A percentile compares a stretch with the other conserved stretches of the same genome.
phyloP scores from a whole-genome alignment of 2,329 filamentous ascomycete species.

The Pseudonectria buxi region DNA sequence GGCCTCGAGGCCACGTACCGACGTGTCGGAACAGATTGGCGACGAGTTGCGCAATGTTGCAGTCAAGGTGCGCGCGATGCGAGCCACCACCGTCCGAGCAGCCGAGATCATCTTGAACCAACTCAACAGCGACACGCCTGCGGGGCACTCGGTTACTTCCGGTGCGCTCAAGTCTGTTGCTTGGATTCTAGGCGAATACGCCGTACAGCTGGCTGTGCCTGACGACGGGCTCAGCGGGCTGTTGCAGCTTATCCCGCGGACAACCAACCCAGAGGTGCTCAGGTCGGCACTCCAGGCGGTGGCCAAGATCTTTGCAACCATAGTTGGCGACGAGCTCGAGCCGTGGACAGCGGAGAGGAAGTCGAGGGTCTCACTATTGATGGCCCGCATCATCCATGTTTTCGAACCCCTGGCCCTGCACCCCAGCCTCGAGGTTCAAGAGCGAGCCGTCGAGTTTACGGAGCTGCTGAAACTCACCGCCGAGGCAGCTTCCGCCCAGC shows the following conservation, averaged over 20 bases:
- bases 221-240: constrained; percentile 68
- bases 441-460: constrained; percentile 84
- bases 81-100: constrained; percentile 72
- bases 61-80: constrained; percentile 81
- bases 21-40: constrained; percentile 67
- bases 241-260: constrained; percentile 56
- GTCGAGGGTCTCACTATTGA: constrained; percentile 66
- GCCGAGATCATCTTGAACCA: constrained; percentile 69
- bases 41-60: constrained; percentile 83
- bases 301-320: constrained; percentile 73
- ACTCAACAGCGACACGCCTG: constrained; percentile 43
- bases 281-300: constrained; percentile 75
- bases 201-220: constrained; percentile 61
- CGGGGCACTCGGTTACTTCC: constrained; percentile 50
- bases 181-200: constrained; percentile 88
- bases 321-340: constrained; percentile 58
- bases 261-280: constrained; percentile 59
- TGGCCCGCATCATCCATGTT: constrained; percentile 75
- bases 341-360: constrained; percentile 69
- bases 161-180: constrained; percentile 68
- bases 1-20: constrained; percentile 24
- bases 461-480: constrained; percentile 82
- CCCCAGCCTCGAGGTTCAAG: constrained; percentile 88
- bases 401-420: constrained; percentile 74
- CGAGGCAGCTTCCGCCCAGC: constrained; percentile 68